Evolutionary conservation across 345 rosid species (phyloP).

Genomic region (Syzygium grande): DNA sequence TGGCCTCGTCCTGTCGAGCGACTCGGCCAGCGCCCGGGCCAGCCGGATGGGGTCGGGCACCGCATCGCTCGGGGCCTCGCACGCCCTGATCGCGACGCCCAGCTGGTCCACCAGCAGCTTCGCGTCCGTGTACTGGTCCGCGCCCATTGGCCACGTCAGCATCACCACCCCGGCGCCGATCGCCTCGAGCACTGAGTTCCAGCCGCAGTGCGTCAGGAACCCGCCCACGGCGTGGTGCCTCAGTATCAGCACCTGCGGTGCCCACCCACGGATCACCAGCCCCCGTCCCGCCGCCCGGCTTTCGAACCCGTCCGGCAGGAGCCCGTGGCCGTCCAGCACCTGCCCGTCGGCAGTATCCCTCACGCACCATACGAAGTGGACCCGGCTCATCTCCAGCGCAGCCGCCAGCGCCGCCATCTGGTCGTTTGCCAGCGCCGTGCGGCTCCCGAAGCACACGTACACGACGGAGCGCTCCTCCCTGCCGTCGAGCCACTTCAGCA

Average conservation of each 20-base stretch:
- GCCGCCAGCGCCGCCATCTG: conserved; percentile 15
- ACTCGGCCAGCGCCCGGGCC: conserved; percentile 21
- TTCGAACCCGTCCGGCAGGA: background rate
- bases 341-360: conserved; percentile 9
- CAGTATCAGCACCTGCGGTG: conserved; percentile 6
- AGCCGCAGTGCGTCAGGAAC: background rate
- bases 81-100: conserved; percentile 32
- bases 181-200: conserved; percentile 2
- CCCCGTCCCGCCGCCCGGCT: background rate
- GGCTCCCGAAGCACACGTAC: too few relatives aligned
- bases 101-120: conserved; percentile 42
- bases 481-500: too few relatives aligned
- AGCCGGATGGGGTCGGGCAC: conserved; percentile 37
- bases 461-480: too few relatives aligned
- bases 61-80: conserved; percentile 23
- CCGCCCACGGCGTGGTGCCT: conserved; percentile 2
- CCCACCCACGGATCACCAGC: conserved; percentile 5
- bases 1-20: conserved; percentile 5
- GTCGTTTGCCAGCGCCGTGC: background rate
- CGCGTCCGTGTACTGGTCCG: conserved; percentile 46
- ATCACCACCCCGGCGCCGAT: background rate
- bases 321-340: conserved; percentile 5
- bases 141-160: conserved; percentile 63
- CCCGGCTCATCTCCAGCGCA: background rate
- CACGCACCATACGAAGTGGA: too few relatives aligned